Evolutionary conservation across 352 stramenopile species (phyloP).

Genomic region (Phytophthora podocarpi): DNA sequence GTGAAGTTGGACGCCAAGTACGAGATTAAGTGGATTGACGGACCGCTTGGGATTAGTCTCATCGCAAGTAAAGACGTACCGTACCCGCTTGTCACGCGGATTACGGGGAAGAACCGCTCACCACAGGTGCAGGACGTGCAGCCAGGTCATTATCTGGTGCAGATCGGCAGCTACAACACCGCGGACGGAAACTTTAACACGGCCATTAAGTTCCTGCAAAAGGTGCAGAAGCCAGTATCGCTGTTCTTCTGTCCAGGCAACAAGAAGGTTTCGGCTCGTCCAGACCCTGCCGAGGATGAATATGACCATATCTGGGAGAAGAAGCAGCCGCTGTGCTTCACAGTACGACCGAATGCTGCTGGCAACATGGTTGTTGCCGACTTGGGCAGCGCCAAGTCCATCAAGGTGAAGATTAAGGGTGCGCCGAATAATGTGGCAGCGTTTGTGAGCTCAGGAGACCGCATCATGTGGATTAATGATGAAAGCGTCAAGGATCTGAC

Average conservation of each 20-base stretch:
- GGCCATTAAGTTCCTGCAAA: conserved; percentile 90
- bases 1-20: conserved; percentile 87
- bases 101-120: conserved; percentile 89
- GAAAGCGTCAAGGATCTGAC: conserved; percentile 70
- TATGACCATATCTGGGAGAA: conserved; percentile 91
- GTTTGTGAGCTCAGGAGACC: conserved; percentile 66
- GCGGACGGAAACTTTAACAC: conserved; percentile 88
- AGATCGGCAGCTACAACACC: conserved; percentile 87
- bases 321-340: conserved; percentile 87
- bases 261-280: conserved; percentile 77
- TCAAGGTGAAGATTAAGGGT: conserved; percentile 83
- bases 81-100: conserved; percentile 86
- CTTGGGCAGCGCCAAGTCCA: conserved; percentile 83
- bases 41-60: conserved; percentile 84
- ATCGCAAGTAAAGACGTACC: conserved; percentile 89
- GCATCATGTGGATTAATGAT: conserved; percentile 86
- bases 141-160: conserved; percentile 86
- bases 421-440: conserved; percentile 55
- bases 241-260: conserved; percentile 86
- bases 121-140: conserved; percentile 88
- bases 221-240: conserved; percentile 85
- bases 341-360: conserved; percentile 64
- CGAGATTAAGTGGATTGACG: conserved; percentile 88
- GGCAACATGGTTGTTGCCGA: conserved; percentile 83
- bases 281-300: conserved; percentile 69